These are phyloP conservation scores for Amanita thiersii DNA, from an alignment of 768 basidiomycete genomes.

Conservation along the genomic window DNA sequence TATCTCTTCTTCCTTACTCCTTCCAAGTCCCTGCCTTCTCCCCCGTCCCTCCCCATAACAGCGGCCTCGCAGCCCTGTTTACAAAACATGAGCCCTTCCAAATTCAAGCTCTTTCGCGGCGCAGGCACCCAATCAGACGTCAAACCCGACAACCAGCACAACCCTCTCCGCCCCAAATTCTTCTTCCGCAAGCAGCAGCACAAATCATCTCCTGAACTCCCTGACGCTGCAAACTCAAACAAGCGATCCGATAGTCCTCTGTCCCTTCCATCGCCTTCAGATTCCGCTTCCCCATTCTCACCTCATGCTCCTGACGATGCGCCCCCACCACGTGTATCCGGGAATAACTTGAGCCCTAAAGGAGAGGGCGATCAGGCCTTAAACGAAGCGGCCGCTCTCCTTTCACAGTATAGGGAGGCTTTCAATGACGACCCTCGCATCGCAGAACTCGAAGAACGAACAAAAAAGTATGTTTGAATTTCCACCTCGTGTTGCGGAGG, in stretches of 20 bases:
- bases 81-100: background rate
- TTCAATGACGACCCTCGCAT: background rate
- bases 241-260: conserved; percentile 4
- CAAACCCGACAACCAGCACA: too few species aligned
- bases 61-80: too few species aligned
- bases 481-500: too few species aligned
- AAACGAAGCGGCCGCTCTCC: background rate
- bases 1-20: too few species aligned
- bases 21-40: too few species aligned
- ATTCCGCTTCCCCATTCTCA: too few species aligned
- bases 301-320: background rate
- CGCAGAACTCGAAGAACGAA: background rate
- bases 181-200: conserved; percentile 5
- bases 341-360: background rate
- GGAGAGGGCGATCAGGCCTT: conserved; percentile 5
- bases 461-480: too few species aligned
- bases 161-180: conserved; percentile 2
- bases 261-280: conserved; percentile 1
- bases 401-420: conserved; percentile 2
- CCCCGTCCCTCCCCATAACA: too few species aligned
- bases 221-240: background rate
- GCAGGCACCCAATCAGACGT: background rate
- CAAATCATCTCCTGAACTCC: background rate
- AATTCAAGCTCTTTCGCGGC: background rate
- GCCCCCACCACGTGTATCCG: background rate